A percentile compares a stretch with the other conserved stretches of the same genome.
phyloP scores from a whole-genome alignment of 192 early-diverging fungal species.

The Podila epicladia region DNA sequence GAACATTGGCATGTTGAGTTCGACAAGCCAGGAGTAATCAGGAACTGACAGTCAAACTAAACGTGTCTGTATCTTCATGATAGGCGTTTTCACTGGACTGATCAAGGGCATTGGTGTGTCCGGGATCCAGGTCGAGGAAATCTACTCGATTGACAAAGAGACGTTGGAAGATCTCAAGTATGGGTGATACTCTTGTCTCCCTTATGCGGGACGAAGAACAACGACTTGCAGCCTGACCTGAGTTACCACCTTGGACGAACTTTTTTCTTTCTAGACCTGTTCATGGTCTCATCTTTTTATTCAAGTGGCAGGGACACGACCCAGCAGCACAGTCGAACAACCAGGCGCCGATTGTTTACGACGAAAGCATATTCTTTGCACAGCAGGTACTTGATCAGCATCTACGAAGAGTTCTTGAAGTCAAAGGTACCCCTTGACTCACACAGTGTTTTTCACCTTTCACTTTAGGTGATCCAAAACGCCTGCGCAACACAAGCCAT shows the following conservation, averaged over 20 bases:
- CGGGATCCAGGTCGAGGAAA: constrained; percentile 82
- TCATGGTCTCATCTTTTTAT: constrained; percentile 85
- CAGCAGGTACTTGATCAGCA: constrained; percentile 50
- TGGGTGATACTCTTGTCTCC: not conserved
- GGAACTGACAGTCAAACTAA: not conserved
- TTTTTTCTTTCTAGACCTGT: constrained; percentile 57
- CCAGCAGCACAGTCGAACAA: constrained; percentile 31
- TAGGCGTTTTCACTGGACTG: constrained; percentile 85
- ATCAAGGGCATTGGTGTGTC: constrained; percentile 77
- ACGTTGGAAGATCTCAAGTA: constrained; percentile 72
- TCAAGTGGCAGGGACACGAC: constrained; percentile 74
- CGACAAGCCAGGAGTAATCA: not conserved
- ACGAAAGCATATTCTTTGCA: constrained; percentile 76
- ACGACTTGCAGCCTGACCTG: constrained; percentile 2
- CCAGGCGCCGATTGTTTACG: constrained; percentile 35
- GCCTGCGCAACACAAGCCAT: constrained; percentile 91
- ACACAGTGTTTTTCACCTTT: not conserved
- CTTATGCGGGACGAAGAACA: not conserved
- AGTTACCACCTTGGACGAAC: not conserved
- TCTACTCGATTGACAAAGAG: constrained; percentile 77
- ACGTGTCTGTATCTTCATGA: not conserved
- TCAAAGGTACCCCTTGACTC: too few relatives aligned
- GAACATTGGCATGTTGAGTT: not conserved
- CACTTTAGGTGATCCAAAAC: constrained; percentile 77
- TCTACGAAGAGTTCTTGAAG: not conserved